phyloP scores from a whole-genome alignment of 768 basidiomycete genomes.

The Termitomyces sp. region DNA sequence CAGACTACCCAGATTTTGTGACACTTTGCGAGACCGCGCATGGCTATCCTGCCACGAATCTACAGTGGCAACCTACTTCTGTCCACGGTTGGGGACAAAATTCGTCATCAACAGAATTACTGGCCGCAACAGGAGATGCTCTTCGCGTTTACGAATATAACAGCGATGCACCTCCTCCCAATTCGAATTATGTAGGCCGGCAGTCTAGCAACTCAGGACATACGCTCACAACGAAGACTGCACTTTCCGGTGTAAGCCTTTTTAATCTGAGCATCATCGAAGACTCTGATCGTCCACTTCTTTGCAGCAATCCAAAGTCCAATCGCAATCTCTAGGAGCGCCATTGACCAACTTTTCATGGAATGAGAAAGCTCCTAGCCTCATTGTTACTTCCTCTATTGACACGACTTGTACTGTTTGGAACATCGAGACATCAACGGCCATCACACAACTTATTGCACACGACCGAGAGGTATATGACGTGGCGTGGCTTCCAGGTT shows the following conservation, averaged over 20 bases:
- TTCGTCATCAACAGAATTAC: slow-evolving; percentile 62
- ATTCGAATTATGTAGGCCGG: slow-evolving; percentile 68
- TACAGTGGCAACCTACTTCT: slow-evolving; percentile 88
- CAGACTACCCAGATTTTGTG: slow-evolving; percentile 81
- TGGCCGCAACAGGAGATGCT: slow-evolving; percentile 94
- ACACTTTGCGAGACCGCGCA: slow-evolving; percentile 80
- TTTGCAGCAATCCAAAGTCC: slow-evolving; percentile 81
- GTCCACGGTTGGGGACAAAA: slow-evolving; percentile 68
- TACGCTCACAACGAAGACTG: slow-evolving; percentile 66
- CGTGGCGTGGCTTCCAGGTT: slow-evolving; percentile 96
- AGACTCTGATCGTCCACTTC: slow-evolving; percentile 5
- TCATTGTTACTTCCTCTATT: slow-evolving; percentile 95
- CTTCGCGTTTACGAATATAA: slow-evolving; percentile 88
- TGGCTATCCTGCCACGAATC: slow-evolving; percentile 88
- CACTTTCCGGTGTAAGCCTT: slow-evolving; percentile 70
- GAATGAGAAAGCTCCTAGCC: slow-evolving; percentile 88
- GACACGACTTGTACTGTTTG: slow-evolving; percentile 99
- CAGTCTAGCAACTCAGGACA: slow-evolving; percentile 53
- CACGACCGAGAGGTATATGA: slow-evolving; percentile 97
- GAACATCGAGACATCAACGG: slow-evolving; percentile 93
- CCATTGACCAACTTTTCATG: slow-evolving; percentile 97
- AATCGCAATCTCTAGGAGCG: slow-evolving; percentile 76
- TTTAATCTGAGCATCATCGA: slow-evolving; percentile 5
- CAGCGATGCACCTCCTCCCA: slow-evolving; percentile 52
- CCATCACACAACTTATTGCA: slow-evolving; percentile 95